A percentile compares a stretch with the other conserved stretches of the same genome.
Evolutionary conservation across 2,329 filamentous ascomycete species (phyloP).

Genomic region (Cercospora beticola): DNA sequence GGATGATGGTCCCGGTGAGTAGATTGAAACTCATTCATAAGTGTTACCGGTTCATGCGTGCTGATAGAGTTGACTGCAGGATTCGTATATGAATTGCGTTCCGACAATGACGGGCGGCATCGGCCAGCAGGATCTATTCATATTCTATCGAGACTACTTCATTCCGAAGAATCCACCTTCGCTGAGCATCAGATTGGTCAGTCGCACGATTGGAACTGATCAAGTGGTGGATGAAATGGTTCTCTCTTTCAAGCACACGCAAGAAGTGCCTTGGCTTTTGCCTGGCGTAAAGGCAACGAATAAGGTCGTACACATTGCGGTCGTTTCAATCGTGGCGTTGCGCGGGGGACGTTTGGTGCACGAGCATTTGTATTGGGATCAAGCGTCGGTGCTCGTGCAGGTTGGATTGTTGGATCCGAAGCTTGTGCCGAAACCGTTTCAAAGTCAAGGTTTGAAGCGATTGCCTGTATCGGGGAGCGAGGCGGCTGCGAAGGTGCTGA

Average conservation of each 20-base stretch:
- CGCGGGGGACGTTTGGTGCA: slow-evolving; percentile 54
- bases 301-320: slow-evolving; percentile 55
- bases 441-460: slow-evolving; percentile 43
- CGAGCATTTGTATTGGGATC: slow-evolving; percentile 62
- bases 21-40: no score
- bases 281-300: slow-evolving; percentile 57
- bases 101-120: slow-evolving; percentile 49
- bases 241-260: slow-evolving; percentile 56
- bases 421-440: slow-evolving; percentile 48
- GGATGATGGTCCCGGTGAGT: slow-evolving; percentile 12
- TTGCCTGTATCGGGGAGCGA: slow-evolving; percentile 45
- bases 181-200: slow-evolving; percentile 55
- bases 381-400: slow-evolving; percentile 58
- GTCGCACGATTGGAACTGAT: slow-evolving; percentile 57
- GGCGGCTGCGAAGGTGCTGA: slow-evolving; percentile 45
- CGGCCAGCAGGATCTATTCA: slow-evolving; percentile 43
- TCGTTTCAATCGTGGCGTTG: slow-evolving; percentile 57
- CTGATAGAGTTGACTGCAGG: slow-evolving; percentile 1
- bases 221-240: slow-evolving; percentile 61
- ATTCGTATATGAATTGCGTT: slow-evolving; percentile 38
- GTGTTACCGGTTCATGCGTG: not conserved
- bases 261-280: slow-evolving; percentile 58
- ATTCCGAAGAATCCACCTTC: slow-evolving; percentile 54
- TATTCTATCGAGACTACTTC: slow-evolving; percentile 60
- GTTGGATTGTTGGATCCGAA: slow-evolving; percentile 57